Conservation (phyloP, 345 rosid genomes). For the Eucalyptus lansdowneana region DNA sequence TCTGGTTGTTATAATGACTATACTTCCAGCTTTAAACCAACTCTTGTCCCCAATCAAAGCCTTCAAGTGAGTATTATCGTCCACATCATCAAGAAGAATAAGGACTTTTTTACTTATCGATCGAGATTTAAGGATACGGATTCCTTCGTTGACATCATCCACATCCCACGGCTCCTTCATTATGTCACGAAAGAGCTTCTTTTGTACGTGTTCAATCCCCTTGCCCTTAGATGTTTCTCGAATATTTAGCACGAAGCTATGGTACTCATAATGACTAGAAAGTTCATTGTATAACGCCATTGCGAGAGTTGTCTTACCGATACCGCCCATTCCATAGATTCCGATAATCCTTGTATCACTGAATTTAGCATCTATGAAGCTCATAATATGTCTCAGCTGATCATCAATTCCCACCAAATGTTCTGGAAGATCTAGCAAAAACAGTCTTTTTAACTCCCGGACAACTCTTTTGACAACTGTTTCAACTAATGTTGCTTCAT, state of each 20-base stretch:
- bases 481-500: too few relatives aligned
- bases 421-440: accelerated
- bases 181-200: too few relatives aligned
- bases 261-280: too few relatives aligned
- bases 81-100: too few relatives aligned
- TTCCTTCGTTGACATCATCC: accelerated
- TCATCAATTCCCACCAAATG: too few relatives aligned
- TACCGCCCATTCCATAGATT: too few relatives aligned
- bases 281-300: accelerated
- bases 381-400: accelerated
- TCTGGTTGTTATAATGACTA: accelerated
- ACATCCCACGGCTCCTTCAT: accelerated
- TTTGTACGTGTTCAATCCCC: accelerated
- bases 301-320: too few relatives aligned
- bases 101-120: accelerated
- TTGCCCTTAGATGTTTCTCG: too few relatives aligned
- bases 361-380: too few relatives aligned
- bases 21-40: too few relatives aligned
- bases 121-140: accelerated
- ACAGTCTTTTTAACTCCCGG: accelerated
- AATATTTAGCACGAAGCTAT: accelerated
- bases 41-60: accelerated
- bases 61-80: too few relatives aligned
- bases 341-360: too few relatives aligned
- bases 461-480: accelerated